Conservation (phyloP, 805 yeast genomes). For the Clavispora fructus region DNA sequence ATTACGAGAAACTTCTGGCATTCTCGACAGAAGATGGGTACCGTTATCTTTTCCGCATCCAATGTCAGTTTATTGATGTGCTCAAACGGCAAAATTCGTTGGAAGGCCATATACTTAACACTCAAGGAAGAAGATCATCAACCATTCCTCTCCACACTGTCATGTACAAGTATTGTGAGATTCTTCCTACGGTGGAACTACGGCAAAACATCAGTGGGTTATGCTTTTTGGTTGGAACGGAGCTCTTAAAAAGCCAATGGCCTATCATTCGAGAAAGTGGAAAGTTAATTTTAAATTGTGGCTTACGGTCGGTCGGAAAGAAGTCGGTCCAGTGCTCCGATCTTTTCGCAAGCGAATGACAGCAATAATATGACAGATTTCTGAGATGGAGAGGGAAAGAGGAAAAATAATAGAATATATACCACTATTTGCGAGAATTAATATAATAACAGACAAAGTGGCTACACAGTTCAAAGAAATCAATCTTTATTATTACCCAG, state of each 20-base stretch:
- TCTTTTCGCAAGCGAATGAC: conserved; percentile 23
- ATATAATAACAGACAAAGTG: not conserved
- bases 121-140: conserved; percentile 1
- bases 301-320: conserved; percentile 37
- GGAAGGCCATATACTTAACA: conserved; percentile 8
- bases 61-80: conserved; percentile 24
- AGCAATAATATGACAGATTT: too few relatives aligned
- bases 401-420: not conserved
- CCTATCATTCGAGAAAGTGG: conserved; percentile 39
- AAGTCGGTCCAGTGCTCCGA: conserved; percentile 28
- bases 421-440: not conserved
- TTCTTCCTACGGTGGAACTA: conserved; percentile 27
- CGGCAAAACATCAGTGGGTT: conserved; percentile 38
- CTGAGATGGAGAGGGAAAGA: not conserved
- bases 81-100: conserved; percentile 2
- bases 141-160: conserved; percentile 23
- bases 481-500: conserved; percentile 3
- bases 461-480: not conserved
- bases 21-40: conserved; percentile 34
- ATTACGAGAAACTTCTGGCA: conserved; percentile 18
- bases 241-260: conserved; percentile 36
- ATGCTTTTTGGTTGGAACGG: conserved; percentile 36
- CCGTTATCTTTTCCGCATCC: conserved; percentile 29
- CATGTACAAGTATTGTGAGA: conserved; percentile 28
- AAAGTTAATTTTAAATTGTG: conserved; percentile 37